Evolutionary conservation across 345 rosid genomes (phyloP), one percentile per base, ranked within the genome.

Genomic region (Cochlearia excelsa): DNA sequence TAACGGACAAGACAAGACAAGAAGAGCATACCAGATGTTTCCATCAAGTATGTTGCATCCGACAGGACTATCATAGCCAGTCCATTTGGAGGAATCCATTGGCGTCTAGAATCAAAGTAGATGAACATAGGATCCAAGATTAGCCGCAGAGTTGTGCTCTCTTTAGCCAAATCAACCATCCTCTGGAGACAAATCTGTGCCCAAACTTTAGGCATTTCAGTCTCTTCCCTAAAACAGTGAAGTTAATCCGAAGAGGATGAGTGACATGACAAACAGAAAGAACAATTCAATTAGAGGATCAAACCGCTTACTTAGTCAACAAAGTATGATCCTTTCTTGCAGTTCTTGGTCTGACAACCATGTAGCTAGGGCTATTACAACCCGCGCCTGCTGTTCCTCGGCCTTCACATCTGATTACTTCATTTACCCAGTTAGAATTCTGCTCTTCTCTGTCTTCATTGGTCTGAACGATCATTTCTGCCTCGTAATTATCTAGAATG

Each of bases 381-480:
- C 58, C 55, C 28, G 69, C 61, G 42, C 34, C 67, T 61, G 10
- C 44, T 26, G 75, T 74, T 70, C 79, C 83, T 80, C 96, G 78
- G 23, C 92, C 91, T 77, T 93, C 97, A 60, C 84, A 79, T 79
- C 96, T 80, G 59, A 93, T 86, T 39, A 93, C 98, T 81, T 88
- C 99, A 65, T 89, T 86, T 16, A 93, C 89, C 99, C 99, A 93
- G 74, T 87, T 85, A 73, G 77, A 87, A 59, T 80, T 90, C 11
- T 76, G 65, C 63, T 80, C 95, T 41, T 66, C 86, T 65, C 94
- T 80, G 64, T 75, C 83, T 57, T 74, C 79, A 49, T 75, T 69
- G 27, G 71, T 69, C 74, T 78, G 85, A 42, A 55, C 65, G 46
- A 61, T 58, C 9, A 54, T 63, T 47, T 82, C 76, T 1, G 82